phyloP scores from a whole-genome alignment of 768 basidiomycete genomes.

The Mycena venus region DNA sequence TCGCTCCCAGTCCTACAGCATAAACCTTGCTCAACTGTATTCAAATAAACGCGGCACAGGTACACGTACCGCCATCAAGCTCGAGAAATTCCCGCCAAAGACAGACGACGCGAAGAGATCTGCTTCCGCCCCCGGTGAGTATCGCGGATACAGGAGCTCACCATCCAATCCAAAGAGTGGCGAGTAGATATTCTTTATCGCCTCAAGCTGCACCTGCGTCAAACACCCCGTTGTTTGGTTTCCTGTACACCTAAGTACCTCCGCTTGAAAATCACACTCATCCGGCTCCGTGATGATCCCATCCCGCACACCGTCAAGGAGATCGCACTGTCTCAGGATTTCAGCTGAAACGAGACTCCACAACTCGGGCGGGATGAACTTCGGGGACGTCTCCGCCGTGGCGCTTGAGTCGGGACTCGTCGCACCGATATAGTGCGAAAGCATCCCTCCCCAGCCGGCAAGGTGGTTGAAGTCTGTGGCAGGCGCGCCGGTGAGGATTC shows the following conservation, averaged over 20 bases:
- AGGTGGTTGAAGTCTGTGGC: constrained; percentile 23
- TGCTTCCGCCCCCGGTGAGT: constrained; percentile 33
- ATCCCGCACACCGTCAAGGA: constrained; percentile 32
- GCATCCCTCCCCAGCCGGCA: background rate
- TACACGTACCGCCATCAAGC: background rate
- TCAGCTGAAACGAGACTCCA: constrained; percentile 38
- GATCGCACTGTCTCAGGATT: constrained; percentile 33
- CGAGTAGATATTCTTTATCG: constrained; percentile 30
- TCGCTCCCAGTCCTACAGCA: constrained; percentile 19
- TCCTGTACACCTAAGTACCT: constrained; percentile 26
- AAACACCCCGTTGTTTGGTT: constrained; percentile 28
- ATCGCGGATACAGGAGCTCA: constrained; percentile 32
- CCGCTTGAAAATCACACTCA: constrained; percentile 35
- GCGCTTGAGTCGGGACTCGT: background rate
- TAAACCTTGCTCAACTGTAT: background rate
- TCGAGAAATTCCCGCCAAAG: background rate
- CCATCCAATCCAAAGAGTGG: too few species aligned
- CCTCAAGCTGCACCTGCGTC: constrained; percentile 31
- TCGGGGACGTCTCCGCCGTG: background rate
- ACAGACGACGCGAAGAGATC: background rate
- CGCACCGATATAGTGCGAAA: constrained; percentile 5
- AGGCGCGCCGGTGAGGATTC: constrained; percentile 38
- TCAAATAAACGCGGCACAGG: background rate
- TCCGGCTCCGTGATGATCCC: constrained; percentile 39
- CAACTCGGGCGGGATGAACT: constrained; percentile 34